Base-by-base conservation (phyloP, 768 basidiomycete species). In the Clitopilus hobsonii region DNA sequence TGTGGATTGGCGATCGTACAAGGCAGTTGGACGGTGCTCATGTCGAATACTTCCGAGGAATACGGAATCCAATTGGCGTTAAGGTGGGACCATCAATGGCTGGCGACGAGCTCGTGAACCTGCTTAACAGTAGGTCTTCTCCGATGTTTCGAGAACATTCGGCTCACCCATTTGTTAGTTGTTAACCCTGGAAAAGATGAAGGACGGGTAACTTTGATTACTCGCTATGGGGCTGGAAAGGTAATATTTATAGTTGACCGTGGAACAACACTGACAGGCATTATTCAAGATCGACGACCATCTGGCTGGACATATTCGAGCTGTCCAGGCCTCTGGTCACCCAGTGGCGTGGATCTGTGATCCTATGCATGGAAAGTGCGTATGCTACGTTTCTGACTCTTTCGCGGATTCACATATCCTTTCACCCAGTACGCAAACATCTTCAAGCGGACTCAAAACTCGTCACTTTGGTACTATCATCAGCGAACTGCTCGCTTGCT, bases 301-400 rank as follows among this genome's bases (percentile, higher is more conserved):
- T 62, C 84, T 98, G 6, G 78, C 93, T 0, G 77, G 69, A 0
- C 96, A 98, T 67, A 95, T 99, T 66, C 67, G 69, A 11, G 87
- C 85, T 6, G 95, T 99, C 14, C 85, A 89, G 64, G 58, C 71
- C 50, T 87, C 92, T 1, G 83, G 81, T 0, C 94, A 98, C 66
- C 89, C 90, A 1, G 94, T 97, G 2, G 83, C 87, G 7, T 98
- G 95, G 94, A 81, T 95, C 50, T 95, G 91, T 64, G 97, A 98
- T 71, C 94, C 95, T 2, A 98, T 98, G 96, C 96, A 98, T 62
- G 96, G 95, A 74, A 97, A 98, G 93, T 94, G 65, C 62, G 90
- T 26, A 30, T 53, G 16, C 45, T 49, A n/a, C 18, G 23, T 32
- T 58, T 59, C 38, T n/a, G 45, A 52, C 52, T 47, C 56, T 50